A percentile compares a stretch with the other conserved stretches of the same genome.
Evolutionary conservation across 2,329 filamentous ascomycete genomes (phyloP).

Genomic region (Colletotrichum sojae): DNA sequence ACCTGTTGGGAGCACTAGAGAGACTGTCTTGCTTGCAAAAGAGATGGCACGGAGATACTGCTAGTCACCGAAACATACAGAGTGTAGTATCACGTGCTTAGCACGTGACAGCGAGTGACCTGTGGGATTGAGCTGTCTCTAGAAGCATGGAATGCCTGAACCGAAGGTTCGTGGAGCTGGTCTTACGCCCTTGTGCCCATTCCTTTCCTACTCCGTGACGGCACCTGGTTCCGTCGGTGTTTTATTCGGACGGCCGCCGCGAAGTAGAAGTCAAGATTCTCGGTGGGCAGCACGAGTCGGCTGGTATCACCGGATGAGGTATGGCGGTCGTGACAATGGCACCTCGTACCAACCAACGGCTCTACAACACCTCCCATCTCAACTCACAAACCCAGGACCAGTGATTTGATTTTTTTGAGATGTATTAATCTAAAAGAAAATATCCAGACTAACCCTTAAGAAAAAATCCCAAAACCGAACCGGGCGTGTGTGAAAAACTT

Average conservation of each 20-base stretch:
- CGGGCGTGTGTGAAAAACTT: no score
- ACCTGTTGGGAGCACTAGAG: no score
- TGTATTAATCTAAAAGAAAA: slow-evolving; percentile 31
- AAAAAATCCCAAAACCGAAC: slow-evolving; percentile 32
- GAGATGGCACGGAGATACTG: no score
- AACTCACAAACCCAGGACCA: not conserved
- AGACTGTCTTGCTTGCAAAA: no score
- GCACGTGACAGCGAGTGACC: no score
- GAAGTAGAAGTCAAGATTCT: not conserved
- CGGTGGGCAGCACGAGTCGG: slow-evolving; percentile 35
- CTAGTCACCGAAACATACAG: no score
- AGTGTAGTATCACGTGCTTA: no score
- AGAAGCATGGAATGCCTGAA: slow-evolving; percentile 38
- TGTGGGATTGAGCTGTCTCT: slow-evolving; percentile 4
- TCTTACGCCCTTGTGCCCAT: slow-evolving; percentile 30
- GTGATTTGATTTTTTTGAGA: slow-evolving; percentile 15
- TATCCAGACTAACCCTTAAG: slow-evolving; percentile 4
- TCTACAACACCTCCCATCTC: no score
- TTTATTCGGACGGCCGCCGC: slow-evolving; percentile 22
- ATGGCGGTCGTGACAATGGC: not conserved
- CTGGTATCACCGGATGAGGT: slow-evolving; percentile 32
- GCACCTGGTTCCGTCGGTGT: slow-evolving; percentile 6
- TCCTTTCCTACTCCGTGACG: not conserved
- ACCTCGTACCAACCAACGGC: no score
- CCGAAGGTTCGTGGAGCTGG: slow-evolving; percentile 36